Percentiles rank a stretch among this genome's conserved stretches.
Conservation (phyloP, 768 basidiomycete species). For the Piloderma croceum region DNA sequence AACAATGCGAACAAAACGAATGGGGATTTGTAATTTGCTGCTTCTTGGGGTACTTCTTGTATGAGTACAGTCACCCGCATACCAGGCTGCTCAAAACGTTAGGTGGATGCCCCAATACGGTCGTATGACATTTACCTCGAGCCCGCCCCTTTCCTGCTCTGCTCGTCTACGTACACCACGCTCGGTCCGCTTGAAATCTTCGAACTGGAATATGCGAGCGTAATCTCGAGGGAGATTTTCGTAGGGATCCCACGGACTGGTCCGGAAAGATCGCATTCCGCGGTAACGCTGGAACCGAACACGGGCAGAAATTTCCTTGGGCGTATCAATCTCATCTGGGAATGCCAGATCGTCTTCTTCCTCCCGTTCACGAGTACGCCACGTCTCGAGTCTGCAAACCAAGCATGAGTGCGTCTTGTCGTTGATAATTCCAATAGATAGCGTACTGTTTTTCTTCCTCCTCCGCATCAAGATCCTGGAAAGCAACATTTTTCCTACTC, state of each 20-base stretch:
- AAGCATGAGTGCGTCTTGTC: constrained; percentile 1
- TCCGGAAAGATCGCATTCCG: constrained; percentile 87
- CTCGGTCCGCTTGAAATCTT: constrained; percentile 87
- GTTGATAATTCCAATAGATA: neutral
- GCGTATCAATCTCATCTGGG: constrained; percentile 96
- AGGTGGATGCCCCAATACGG: neutral
- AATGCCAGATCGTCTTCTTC: constrained; percentile 82
- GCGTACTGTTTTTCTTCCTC: constrained; percentile 86
- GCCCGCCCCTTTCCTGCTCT: constrained; percentile 50
- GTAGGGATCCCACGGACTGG: constrained; percentile 96
- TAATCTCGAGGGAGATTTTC: constrained; percentile 95
- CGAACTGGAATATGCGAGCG: constrained; percentile 93
- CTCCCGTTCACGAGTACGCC: constrained; percentile 66
- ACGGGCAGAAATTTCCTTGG: constrained; percentile 72
- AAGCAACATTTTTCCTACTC: constrained; percentile 46
- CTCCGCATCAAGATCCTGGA: constrained; percentile 74
- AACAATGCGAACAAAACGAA: constrained; percentile 75
- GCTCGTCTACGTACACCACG: constrained; percentile 60
- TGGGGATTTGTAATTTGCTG: constrained; percentile 34
- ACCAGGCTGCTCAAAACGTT: constrained; percentile 64
- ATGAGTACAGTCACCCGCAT: constrained; percentile 73
- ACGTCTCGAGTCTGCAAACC: constrained; percentile 52
- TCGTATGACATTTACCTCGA: constrained; percentile 50
- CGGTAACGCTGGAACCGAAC: constrained; percentile 88
- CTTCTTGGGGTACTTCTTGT: constrained; percentile 67